These are phyloP conservation scores for Cochliopodium minus DNA, from an alignment of 208 protist species.

Conservation along the genomic window DNA sequence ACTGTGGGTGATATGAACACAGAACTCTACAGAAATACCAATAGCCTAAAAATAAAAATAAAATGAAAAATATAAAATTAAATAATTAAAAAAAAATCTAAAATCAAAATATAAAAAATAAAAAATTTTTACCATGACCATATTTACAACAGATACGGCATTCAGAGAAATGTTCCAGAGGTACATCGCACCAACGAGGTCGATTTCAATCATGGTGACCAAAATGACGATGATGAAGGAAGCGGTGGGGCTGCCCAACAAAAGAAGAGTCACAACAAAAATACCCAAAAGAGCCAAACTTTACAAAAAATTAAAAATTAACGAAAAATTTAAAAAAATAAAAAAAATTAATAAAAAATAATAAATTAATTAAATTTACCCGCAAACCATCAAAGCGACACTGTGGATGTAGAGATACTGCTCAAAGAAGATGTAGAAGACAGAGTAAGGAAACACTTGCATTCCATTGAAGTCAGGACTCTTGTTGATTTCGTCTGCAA, in stretches of 20 bases:
- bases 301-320: constrained; percentile 1
- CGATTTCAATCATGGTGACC: constrained; percentile 25
- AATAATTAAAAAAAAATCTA: no score
- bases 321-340: background rate
- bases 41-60: no score
- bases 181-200: constrained; percentile 33
- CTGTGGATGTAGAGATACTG: constrained; percentile 33
- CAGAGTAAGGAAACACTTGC: constrained; percentile 25
- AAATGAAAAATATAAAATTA: no score
- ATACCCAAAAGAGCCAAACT: constrained; percentile 18
- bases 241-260: constrained; percentile 16
- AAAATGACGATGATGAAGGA: constrained; percentile 25
- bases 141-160: constrained; percentile 41
- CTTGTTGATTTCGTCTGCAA: background rate
- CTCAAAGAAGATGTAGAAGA: constrained; percentile 44
- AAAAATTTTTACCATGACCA: no score
- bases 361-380: background rate
- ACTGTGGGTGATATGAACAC: constrained; percentile 34
- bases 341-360: background rate
- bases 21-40: constrained; percentile 45
- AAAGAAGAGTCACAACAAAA: constrained; percentile 22
- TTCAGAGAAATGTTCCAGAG: constrained; percentile 37
- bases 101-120: no score
- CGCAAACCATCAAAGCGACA: constrained; percentile 19
- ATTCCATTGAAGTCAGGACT: background rate